A percentile compares a stretch with the other conserved stretches of the same genome.
Evolutionary conservation across 2,329 filamentous ascomycete genomes (phyloP).

Genomic region (Fusarium kyushuense): DNA sequence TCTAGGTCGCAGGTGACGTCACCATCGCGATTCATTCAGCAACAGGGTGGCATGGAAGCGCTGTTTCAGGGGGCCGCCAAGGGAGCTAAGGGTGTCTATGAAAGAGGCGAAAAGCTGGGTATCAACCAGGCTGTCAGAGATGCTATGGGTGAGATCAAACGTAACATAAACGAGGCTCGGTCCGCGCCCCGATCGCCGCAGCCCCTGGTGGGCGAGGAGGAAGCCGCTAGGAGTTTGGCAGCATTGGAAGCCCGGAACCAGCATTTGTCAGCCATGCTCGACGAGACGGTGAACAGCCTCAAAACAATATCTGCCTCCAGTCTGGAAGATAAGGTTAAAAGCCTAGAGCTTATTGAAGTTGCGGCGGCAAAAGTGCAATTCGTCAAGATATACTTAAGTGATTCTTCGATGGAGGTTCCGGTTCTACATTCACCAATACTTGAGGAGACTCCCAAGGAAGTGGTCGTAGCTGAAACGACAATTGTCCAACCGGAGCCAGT

Average conservation of each 20-base stretch:
- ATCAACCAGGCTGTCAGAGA: conserved; percentile 86
- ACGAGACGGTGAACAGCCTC: conserved; percentile 72
- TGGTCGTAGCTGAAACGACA: conserved; percentile 26
- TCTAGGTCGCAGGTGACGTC: conserved; percentile 61
- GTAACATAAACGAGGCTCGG: conserved; percentile 75
- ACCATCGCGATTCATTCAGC: conserved; percentile 64
- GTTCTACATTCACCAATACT: conserved; percentile 30
- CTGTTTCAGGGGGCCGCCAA: conserved; percentile 82
- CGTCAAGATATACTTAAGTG: conserved; percentile 71
- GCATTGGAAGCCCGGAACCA: conserved; percentile 74
- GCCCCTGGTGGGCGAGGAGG: conserved; percentile 54
- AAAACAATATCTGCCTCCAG: conserved; percentile 68
- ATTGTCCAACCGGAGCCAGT: conserved; percentile 32
- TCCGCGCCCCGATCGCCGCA: conserved; percentile 56
- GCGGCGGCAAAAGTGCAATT: conserved; percentile 73
- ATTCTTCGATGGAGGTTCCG: conserved; percentile 66
- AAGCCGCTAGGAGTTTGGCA: conserved; percentile 55
- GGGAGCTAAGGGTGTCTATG: conserved; percentile 78
- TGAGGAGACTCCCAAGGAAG: conserved; percentile 31
- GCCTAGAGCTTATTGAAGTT: conserved; percentile 67
- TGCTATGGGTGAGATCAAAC: conserved; percentile 81
- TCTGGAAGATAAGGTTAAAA: conserved; percentile 62
- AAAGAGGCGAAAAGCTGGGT: conserved; percentile 79
- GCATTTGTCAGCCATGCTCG: conserved; percentile 75
- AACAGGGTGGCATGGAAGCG: conserved; percentile 73